Percentiles rank a stretch among this genome's conserved stretches.
These are phyloP conservation scores for Aspergillus spinulosporus DNA, from an alignment of 2,329 filamentous ascomycete genomes.

Conservation along the genomic window DNA sequence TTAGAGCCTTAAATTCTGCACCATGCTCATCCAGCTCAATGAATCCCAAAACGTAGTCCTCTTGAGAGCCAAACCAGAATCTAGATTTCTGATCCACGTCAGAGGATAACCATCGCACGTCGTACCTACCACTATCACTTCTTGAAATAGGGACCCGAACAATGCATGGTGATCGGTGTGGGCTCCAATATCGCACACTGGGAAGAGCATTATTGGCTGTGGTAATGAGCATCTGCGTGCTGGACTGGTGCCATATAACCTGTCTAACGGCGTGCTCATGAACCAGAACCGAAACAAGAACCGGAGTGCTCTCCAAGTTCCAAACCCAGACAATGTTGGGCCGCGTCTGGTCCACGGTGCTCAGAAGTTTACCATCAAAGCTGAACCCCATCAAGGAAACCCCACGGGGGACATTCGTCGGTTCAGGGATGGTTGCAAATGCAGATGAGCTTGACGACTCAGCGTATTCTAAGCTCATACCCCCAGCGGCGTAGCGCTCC, in stretches of 20 bases:
- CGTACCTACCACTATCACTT: constrained; percentile 39
- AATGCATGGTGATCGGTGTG: constrained; percentile 31
- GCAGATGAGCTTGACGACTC: constrained; percentile 42
- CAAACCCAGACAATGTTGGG: constrained; percentile 51
- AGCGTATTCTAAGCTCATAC: constrained; percentile 36
- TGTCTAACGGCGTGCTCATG: constrained; percentile 46
- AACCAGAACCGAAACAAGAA: constrained; percentile 39
- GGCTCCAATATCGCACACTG: constrained; percentile 38
- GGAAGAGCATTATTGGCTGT: constrained; percentile 36
- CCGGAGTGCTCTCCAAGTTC: constrained; percentile 34
- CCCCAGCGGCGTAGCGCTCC: constrained; percentile 31
- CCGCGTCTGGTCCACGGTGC: constrained; percentile 40
- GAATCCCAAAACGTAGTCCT: constrained; percentile 38
- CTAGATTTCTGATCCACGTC: constrained; percentile 24
- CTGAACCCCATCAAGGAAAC: constrained; percentile 45
- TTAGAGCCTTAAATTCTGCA: constrained; percentile 30
- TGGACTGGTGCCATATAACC: constrained; percentile 42
- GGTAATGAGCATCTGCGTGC: constrained; percentile 41
- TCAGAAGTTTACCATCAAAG: constrained; percentile 37
- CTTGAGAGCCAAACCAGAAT: constrained; percentile 40
- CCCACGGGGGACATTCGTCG: constrained; percentile 34
- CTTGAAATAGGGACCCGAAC: constrained; percentile 32
- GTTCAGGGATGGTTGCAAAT: constrained; percentile 33
- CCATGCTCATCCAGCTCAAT: constrained; percentile 25
- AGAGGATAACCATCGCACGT: constrained; percentile 34